phyloP scores from a whole-genome alignment of 768 basidiomycete species.

The Tephrocybe sp. region DNA sequence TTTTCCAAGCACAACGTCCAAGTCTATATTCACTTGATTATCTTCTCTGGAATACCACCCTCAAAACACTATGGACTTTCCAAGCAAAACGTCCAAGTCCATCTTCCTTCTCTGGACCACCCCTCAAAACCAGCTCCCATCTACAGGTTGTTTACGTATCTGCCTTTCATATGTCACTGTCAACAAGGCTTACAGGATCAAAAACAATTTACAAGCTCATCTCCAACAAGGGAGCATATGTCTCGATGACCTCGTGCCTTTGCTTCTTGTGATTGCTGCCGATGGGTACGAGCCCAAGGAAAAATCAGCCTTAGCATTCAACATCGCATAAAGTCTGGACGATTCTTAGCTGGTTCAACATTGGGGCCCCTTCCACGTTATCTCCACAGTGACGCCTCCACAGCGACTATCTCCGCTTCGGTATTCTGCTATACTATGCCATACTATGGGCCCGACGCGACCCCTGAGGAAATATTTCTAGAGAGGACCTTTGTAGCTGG shows the following conservation, averaged over 20 bases:
- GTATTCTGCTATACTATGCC: conserved; percentile 14
- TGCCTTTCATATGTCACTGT: neutral
- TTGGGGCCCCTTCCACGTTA: neutral
- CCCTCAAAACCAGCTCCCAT: neutral
- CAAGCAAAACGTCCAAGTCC: too few species aligned
- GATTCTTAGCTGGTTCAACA: too few species aligned
- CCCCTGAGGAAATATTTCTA: conserved; percentile 28
- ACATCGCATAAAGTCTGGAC: neutral
- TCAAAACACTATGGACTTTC: too few species aligned
- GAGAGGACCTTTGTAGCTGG: conserved; percentile 42
- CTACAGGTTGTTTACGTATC: neutral
- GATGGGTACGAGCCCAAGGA: neutral
- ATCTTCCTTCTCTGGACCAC: neutral
- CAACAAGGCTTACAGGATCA: neutral
- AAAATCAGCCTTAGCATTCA: neutral
- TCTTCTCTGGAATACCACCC: too few species aligned
- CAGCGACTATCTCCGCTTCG: too few species aligned
- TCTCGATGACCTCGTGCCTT: too few species aligned
- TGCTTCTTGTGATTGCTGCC: too few species aligned
- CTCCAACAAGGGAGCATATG: too few species aligned
- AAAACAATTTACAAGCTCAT: neutral
- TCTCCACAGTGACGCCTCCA: neutral
- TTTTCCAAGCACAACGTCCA: too few species aligned
- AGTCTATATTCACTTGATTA: too few species aligned
- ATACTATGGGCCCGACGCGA: conserved; percentile 32